Evolutionary conservation across 2,329 filamentous ascomycete species (phyloP), one percentile per base, ranked within the genome.

Genomic region (Diaporthe destruens): DNA sequence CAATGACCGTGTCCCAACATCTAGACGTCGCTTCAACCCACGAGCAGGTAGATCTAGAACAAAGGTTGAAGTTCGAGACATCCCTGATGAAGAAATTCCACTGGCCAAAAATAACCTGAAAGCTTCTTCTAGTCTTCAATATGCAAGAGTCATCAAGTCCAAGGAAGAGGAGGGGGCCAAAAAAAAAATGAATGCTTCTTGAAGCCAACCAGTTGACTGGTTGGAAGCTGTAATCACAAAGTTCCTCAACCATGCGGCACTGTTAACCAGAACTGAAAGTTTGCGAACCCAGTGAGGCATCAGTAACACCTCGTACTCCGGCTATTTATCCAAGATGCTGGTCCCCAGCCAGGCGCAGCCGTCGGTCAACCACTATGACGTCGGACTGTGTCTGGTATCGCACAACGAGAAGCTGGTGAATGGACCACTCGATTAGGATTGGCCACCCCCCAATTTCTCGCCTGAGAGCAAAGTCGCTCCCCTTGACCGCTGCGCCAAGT

Each of bases 331-430:
- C 56, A 51, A 1, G 54, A 42, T 51, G 29, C n/a, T 69, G 55
- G 54, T 18, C 67, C 12, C 54, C 67, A 69, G 67, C 67, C 67
- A 51, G 39, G 18, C 8, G 20, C 32, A 42, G 14, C 23, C 32
- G n/a, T 25, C 53, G 14, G 67, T 70, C 55, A 70, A 70, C 67
- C 6, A 61, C 67, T 69, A 69, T 69, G 54, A 69, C 54, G 55
- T 51, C n/a, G n/a, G 42, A 18, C 34, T 42, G 54, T 56, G 49
- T 44, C 54, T 59, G 67, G 67, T 59, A 69, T 69, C 67, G 55
- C 67, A 53, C 32, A 36, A 44, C 67, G 39, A 61, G 55, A 70
- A 44, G 53, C 42, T 16, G 44, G 67, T 55, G 42, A 70, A 70
- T 70, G 55, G 34, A 11, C 36, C 11, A 12, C 12, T 36, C 29